Evolutionary conservation across 305 asterid genomes (phyloP).

Genomic region (Euphrasia arctica): DNA sequence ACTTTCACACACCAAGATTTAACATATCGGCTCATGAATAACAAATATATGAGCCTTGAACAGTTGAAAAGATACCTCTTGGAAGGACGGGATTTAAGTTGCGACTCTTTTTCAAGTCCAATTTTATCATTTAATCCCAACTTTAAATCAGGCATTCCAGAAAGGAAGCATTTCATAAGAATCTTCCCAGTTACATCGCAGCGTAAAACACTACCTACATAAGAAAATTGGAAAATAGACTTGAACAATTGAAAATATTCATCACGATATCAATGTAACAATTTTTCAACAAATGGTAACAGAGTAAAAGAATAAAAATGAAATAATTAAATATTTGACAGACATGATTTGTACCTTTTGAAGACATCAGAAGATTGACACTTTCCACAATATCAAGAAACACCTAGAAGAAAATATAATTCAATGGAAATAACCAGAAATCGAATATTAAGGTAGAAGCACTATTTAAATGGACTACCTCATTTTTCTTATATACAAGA

Average conservation of each 20-base stretch:
- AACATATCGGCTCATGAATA: not conserved
- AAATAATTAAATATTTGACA: slow-evolving; percentile 7
- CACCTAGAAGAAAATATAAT: slow-evolving; percentile 48
- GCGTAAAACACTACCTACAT: slow-evolving; percentile 86
- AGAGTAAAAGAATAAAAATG: slow-evolving; percentile 10
- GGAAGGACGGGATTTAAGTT: slow-evolving; percentile 90
- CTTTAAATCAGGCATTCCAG: slow-evolving; percentile 99
- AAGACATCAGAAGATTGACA: slow-evolving; percentile 98
- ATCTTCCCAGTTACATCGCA: slow-evolving; percentile 97
- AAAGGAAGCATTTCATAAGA: slow-evolving; percentile 98
- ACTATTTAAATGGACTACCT: slow-evolving; percentile 46
- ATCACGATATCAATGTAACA: slow-evolving; percentile 1
- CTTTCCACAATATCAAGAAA: slow-evolving; percentile 99
- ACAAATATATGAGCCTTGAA: not conserved
- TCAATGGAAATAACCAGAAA: slow-evolving; percentile 17
- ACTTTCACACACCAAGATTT: too few species aligned
- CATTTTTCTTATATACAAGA: slow-evolving; percentile 91
- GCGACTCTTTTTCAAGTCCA: slow-evolving; percentile 98
- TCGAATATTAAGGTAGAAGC: slow-evolving; percentile 2
- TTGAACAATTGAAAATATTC: slow-evolving; percentile 10
- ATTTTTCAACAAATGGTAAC: slow-evolving; percentile 14
- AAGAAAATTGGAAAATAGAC: slow-evolving; percentile 23
- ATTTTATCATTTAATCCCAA: slow-evolving; percentile 98
- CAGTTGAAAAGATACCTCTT: slow-evolving; percentile 59
- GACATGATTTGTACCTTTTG: slow-evolving; percentile 59